Conservation (phyloP, 2,329 filamentous ascomycete genomes). For the Cadophora luteo-olivacea region DNA sequence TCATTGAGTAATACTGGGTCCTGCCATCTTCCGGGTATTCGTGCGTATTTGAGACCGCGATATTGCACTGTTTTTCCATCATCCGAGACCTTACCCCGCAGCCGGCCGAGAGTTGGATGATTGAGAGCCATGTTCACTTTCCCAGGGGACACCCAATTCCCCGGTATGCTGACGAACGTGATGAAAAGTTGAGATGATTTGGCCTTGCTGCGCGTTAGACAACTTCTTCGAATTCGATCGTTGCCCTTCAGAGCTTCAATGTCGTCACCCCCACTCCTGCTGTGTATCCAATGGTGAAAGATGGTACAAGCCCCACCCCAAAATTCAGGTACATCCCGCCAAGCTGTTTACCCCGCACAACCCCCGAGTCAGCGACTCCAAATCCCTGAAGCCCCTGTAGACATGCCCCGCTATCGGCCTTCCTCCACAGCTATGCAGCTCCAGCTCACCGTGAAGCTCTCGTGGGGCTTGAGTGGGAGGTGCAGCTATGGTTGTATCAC, state of each 20-base stretch:
- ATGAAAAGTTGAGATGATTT: neutral
- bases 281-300: neutral
- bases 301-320: slow-evolving; percentile 16
- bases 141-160: neutral
- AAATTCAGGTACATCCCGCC: neutral
- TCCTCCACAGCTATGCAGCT: neutral
- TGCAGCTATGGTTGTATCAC: slow-evolving; percentile 10
- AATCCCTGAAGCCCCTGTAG: slow-evolving; percentile 19
- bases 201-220: neutral
- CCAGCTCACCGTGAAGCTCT: slow-evolving; percentile 11
- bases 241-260: neutral
- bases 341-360: slow-evolving; percentile 18
- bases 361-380: neutral
- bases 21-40: slow-evolving; percentile 44
- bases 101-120: slow-evolving; percentile 25
- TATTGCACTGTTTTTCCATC: slow-evolving; percentile 41
- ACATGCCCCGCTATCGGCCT: slow-evolving; percentile 19
- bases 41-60: slow-evolving; percentile 46
- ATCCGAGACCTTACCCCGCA: slow-evolving; percentile 25
- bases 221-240: neutral
- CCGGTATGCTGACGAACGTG: too few species aligned
- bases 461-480: slow-evolving; percentile 23
- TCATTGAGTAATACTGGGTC: slow-evolving; percentile 38
- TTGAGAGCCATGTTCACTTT: slow-evolving; percentile 16
- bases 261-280: slow-evolving; percentile 9